A percentile compares a stretch with the other conserved stretches of the same genome.
Conservation (phyloP, 768 basidiomycete genomes). For the Lyophyllum decastes region DNA sequence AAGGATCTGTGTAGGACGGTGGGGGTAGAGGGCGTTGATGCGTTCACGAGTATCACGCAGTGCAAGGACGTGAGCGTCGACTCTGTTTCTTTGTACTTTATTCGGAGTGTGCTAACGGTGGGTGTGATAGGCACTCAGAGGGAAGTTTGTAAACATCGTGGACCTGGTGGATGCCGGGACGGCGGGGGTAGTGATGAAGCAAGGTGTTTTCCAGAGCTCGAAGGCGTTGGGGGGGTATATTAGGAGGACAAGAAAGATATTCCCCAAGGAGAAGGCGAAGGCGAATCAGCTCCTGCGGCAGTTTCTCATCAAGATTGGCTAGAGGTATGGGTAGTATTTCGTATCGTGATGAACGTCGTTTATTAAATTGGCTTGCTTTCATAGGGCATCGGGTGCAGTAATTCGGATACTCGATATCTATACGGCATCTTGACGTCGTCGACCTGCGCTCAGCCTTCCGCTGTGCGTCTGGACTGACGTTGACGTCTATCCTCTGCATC, state of each 20-base stretch:
- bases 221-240: constrained; percentile 15
- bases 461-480: no score
- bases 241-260: constrained; percentile 13
- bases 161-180: constrained; percentile 17
- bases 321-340: no score
- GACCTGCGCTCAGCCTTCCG: no score
- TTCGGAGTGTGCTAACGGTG: neutral
- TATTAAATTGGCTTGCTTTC: no score
- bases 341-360: no score
- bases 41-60: constrained; percentile 9
- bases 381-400: no score
- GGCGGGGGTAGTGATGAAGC: constrained; percentile 4
- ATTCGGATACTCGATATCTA: no score
- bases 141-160: constrained; percentile 20
- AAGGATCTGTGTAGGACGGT: constrained; percentile 12
- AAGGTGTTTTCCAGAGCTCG: constrained; percentile 4
- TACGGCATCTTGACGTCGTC: no score
- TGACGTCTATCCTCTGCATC: no score
- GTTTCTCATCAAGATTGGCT: constrained; percentile 15
- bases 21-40: constrained; percentile 5
- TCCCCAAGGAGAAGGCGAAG: constrained; percentile 16
- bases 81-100: neutral
- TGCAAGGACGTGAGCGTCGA: constrained; percentile 5
- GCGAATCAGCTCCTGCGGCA: constrained; percentile 16
- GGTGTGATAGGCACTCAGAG: constrained; percentile 9